A percentile compares a stretch with the other conserved stretches of the same genome.
These are phyloP conservation scores for Protea cynaroides DNA, from an alignment of 164 flowering plant genomes.

Conservation along the genomic window DNA sequence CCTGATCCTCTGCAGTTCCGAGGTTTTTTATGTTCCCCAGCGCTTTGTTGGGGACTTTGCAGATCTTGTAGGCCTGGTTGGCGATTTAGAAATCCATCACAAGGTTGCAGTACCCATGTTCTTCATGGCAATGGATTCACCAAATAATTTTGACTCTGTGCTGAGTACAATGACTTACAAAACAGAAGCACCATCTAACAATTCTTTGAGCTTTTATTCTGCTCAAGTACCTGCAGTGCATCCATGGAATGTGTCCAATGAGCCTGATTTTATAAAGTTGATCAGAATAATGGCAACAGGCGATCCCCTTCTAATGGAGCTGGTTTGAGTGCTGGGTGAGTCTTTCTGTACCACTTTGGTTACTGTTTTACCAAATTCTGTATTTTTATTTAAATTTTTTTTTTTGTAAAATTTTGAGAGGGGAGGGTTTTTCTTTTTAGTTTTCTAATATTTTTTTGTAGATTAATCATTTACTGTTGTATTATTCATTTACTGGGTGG, in stretches of 20 bases:
- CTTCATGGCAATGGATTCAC: conserved; percentile 77
- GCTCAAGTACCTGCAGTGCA: conserved; percentile 86
- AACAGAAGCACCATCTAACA: conserved; percentile 36
- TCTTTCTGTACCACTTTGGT: conserved; percentile 22
- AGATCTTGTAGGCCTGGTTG: conserved; percentile 78
- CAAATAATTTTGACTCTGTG: conserved; percentile 64
- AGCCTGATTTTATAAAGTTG: conserved; percentile 83
- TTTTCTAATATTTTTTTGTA: conserved; percentile 10
- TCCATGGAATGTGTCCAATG: conserved; percentile 81
- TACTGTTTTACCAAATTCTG: conserved; percentile 19
- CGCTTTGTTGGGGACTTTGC: conserved; percentile 58
- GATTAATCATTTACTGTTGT: conserved; percentile 13
- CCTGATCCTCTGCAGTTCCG: conserved; percentile 68
- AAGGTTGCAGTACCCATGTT: conserved; percentile 92
- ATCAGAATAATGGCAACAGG: conserved; percentile 88
- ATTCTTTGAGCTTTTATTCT: conserved; percentile 56
- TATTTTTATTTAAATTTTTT: neutral
- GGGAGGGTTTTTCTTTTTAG: conserved; percentile 22
- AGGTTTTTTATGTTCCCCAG: conserved; percentile 80
- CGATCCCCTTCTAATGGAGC: conserved; percentile 88
- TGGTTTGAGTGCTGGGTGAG: conserved; percentile 41
- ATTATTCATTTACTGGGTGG: conserved; percentile 29
- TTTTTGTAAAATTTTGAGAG: conserved; percentile 11
- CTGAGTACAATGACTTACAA: conserved; percentile 53
- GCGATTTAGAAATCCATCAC: conserved; percentile 68